Evolutionary conservation across 192 early-diverging fungal genomes (phyloP), one percentile per base, ranked within the genome.

Genomic region (Linderina pennispora): DNA sequence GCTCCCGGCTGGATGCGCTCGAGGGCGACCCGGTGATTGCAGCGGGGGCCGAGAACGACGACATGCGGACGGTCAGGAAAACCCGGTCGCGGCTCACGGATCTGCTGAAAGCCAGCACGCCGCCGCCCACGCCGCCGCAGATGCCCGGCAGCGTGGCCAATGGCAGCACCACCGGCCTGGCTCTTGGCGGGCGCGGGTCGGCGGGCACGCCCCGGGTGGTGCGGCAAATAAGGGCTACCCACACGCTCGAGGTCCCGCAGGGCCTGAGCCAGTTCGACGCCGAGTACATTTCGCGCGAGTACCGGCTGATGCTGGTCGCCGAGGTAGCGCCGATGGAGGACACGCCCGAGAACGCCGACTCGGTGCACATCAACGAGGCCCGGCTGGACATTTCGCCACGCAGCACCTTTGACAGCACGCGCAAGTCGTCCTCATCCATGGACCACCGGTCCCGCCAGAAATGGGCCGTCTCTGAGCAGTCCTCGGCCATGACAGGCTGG

Each of bases 201-300:
- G 10, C 15, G 14, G 28, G 8, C 22, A 36, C 34, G 31, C 48
- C 20, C 28, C 36, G 40, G 25, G 55, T 55, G 13, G 59, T 54
- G 35, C 55, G 61, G 10, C 67, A 71, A 36, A 62, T 71, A 23
- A 53, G 48, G 20, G 61, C 67, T 4, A 51, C 67, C 24, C 67
- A 63, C 14, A 22, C 56, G 4, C 40, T 71, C 18, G 55, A 55
- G 16, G 52, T 71, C 38, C 67, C 67, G 16, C 33, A 15, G 18
- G 56, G 53, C 1, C 52, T 71, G 67, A 71, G 67, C 36, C 60
- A 63, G 60, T 71, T 71, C n/a, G 39, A 60, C 15, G 59, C 58
- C 44, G 61, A 71, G 45, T 51, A 45, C 14, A 51, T 71, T 25
- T 71, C 67, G 40, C 60, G 67, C 44, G 67, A 71, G 52, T 71